Base-by-base conservation (phyloP, 345 rosid species). In the Mallotus nudiflorus region DNA sequence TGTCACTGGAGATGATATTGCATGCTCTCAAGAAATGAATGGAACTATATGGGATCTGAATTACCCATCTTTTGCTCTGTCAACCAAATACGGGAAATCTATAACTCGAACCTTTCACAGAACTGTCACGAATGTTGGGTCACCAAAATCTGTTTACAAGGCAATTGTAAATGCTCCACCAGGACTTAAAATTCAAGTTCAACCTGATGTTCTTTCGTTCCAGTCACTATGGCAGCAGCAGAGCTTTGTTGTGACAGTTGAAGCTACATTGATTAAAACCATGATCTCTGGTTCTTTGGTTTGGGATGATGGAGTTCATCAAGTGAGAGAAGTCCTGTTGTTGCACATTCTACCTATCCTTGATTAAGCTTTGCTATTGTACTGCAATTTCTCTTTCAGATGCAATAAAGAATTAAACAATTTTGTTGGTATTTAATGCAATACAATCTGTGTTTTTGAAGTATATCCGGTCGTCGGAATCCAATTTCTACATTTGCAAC, bases 241-340 rank as follows among this genome's bases (percentile, higher is more conserved):
- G 18, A 71, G 79, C 0, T 87, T 80, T 69, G 42, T 10, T 10
- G 67, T 82, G 10, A 75, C 46, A 1, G 71, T 82, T 7, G 10
- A 9, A 20, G 84, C 73, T 0, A 65, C 28, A 22, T 0, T 74
- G 28, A 6, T 9, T 51, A n/a, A 0, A 11, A 27, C 54, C 0
- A 49, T 66, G 5, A 77, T 63, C 4, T 81, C 78, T 18, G 84
- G 69, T 5, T 19, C 76, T 31, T 66, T 82, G 77, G n/a, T 69
- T 35, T 83, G 85, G 87, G 62, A 66, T 46, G 82, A 85, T 60
- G 82, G 84, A 0, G 59, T 29, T 12, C 85, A 80, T 55, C 24
- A 64, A 29, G 86, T 80, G 18, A 82, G n/a, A n/a, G 78, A 53
- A 83, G 86, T 42, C 84, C 86, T 1, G 33, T 83, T 44, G 79